Base-by-base conservation (phyloP, 106 monocot genomes). In the Acanthochlamys bracteata region DNA sequence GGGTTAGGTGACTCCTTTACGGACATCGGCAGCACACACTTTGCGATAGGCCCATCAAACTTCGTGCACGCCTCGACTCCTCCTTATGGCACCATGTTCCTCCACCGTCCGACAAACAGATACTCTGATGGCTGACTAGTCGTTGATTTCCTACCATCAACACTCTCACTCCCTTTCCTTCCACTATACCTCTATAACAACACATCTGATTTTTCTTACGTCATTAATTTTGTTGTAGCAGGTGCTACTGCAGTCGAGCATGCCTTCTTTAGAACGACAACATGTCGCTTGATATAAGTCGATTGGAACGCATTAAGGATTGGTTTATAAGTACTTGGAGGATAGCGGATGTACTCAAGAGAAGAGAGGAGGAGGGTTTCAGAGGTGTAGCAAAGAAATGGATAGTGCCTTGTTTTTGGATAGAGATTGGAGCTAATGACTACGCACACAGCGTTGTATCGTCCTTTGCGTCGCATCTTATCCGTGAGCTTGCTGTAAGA, bases 1-100 rank as follows among this genome's bases (percentile, higher is more conserved):
- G 93, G 89, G 27, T 94, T 94, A 47, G 93, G 89, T 0, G 93
- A 94, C 76, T 94, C 93, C 6, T 94, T 69, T 75, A 94, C 87
- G 27, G 90, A 90, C 71, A 95, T 86, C 11, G 90, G 86, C 43
- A 95, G 87, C 90, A 94, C 95, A 24, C 77, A 57, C 57, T 87
- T 84, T 39, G 19, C 61, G 43, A 73, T 71, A 4, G 84, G 80
- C 15, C 95, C 95, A 0, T 75, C 62, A 26, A 69, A 84, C 53
- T 89, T 83, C 55, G 83, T 86, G 52, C 71, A 85, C 59, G 93
- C 82, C 11, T 89, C 89, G 4, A 66, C 63, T 47, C 83, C 79
- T 16, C 93, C 93, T 33, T 94, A 94, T 39, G 93, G 93, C 23
- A 58, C 81, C 76, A 89, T 86, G 54, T 89, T 82, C 84, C 88